Conservation (phyloP, 179 eudicot species). For the Carnegiea gigantea region DNA sequence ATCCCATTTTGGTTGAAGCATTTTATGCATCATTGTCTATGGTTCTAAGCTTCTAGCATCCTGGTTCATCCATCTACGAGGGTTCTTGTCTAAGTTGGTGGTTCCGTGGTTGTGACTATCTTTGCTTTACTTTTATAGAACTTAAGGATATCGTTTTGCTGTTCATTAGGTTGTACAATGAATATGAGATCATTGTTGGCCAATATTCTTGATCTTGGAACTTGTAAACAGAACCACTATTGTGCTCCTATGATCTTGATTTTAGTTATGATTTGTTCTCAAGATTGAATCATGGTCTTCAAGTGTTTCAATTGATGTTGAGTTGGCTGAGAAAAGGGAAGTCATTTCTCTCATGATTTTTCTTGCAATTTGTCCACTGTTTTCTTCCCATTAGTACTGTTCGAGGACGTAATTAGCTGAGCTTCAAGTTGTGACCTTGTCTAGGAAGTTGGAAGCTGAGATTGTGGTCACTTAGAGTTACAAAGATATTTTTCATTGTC, state of each 20-base stretch:
- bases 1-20: slow-evolving; percentile 1
- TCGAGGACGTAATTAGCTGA: not conserved
- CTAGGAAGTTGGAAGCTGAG: not conserved
- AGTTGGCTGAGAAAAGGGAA: not conserved
- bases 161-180: not conserved
- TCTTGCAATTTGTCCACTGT: not conserved
- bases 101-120: not conserved
- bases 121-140: not conserved
- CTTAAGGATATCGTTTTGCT: not conserved
- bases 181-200: not conserved
- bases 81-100: not conserved
- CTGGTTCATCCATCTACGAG: not conserved
- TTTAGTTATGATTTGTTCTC: too few species aligned
- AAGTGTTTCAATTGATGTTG: not conserved
- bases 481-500: not conserved
- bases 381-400: too few species aligned
- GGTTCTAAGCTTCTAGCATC: not conserved
- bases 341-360: not conserved
- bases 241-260: not conserved
- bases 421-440: not conserved
- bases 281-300: not conserved
- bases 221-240: too few species aligned
- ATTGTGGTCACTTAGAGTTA: not conserved
- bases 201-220: not conserved
- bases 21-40: not conserved